These are phyloP conservation scores for Rehmannia glutinosa DNA, from an alignment of 257 asterid genomes.

Conservation along the genomic window DNA sequence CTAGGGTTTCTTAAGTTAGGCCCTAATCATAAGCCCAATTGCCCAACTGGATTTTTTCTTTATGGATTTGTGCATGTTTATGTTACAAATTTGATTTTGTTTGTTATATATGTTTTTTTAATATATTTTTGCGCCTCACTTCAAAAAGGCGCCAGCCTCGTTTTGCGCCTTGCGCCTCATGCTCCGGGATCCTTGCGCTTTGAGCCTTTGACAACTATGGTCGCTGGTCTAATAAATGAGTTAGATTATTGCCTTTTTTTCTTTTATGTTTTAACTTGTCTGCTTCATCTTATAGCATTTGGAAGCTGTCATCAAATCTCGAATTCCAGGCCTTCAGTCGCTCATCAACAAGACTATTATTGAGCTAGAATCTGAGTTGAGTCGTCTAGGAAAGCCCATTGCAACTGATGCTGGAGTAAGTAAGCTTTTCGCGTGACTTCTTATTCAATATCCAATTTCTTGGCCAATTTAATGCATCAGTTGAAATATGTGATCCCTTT, in stretches of 20 bases:
- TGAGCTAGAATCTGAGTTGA: slow-evolving; percentile 72
- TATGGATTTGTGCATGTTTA: no score
- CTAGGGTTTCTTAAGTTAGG: no score
- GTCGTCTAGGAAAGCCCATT: slow-evolving; percentile 72
- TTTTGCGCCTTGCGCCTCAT: no score
- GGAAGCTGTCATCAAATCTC: slow-evolving; percentile 74
- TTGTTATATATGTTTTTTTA: no score
- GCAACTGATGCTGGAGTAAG: slow-evolving; percentile 83
- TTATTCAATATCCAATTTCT: neutral
- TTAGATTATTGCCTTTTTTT: neutral
- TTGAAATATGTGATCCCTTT: neutral
- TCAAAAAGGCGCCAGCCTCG: no score
- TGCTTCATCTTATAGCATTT: slow-evolving; percentile 46
- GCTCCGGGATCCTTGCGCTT: no score
- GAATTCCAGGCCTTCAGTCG: slow-evolving; percentile 81
- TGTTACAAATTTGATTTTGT: no score
- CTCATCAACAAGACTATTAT: slow-evolving; percentile 69
- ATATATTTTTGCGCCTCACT: no score
- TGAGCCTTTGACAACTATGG: no score
- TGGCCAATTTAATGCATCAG: neutral
- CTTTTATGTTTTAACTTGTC: neutral
- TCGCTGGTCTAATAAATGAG: no score
- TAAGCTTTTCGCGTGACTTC: slow-evolving; percentile 4
- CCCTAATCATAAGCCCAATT: no score
- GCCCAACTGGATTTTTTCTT: no score